Base-by-base conservation (phyloP, 176 grass and related monocot genomes). In the Thinopyrum elongatum region DNA sequence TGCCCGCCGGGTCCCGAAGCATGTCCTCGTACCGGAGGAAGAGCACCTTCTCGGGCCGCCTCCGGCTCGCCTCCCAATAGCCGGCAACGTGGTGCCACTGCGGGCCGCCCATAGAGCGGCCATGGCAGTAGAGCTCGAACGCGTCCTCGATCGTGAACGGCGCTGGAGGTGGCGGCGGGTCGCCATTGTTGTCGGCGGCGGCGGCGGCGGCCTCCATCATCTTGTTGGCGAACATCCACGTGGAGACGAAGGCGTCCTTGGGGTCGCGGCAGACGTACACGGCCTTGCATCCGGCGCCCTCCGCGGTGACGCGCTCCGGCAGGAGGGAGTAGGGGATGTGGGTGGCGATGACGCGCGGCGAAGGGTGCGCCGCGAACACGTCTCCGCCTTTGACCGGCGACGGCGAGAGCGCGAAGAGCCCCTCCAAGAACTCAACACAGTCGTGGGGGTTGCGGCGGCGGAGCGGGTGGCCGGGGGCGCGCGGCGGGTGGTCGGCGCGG, bases 261-360 rank as follows among this genome's bases (percentile, higher is more conserved):
- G 87, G 84, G 22, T 94, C 84, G 7, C 92, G 21, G 22, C 77
- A 92, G 8, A 91, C 6, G 57, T 91, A 91, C 2, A 94, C 70
- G 15, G 89, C 2, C 27, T 71, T 69, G 70, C 89, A 80, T 0
- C 38, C 46, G 10, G 23, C 46, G 28, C 5, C 16, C 1, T 58
- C 9, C 8, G 63, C 63, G 17, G 2, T 23, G 63, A 70, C 9
- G 13, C 73, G 78, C 22, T 41, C 15, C 2, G 92, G 77, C 10
- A 94, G 80, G 29, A 89, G n/a, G 0, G 70, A 10, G 74, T 86
- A 91, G 1, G 92, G 89, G 0, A 71, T 3, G 44, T 94, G 92
- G 33, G 86, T 89, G 28, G 62, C 58, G 33, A 94, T 14, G 2
- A 87, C 0, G 0, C 77, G 79, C 11, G 70, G 86, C 16, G 70